Conservation (phyloP, 345 rosid species). For the Populus deltoides region DNA sequence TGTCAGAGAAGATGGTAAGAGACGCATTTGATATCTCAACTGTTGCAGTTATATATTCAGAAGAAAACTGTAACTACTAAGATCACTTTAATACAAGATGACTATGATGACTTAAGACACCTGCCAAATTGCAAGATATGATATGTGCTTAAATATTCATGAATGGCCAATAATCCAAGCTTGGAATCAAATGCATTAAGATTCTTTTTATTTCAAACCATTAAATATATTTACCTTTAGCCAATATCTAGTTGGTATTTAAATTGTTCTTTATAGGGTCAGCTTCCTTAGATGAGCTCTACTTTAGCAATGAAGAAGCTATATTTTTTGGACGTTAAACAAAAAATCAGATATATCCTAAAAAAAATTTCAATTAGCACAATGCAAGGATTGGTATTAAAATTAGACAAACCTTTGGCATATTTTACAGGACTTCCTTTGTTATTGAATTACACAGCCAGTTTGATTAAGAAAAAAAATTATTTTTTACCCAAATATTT, state of each 20-base stretch:
- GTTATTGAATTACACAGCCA: not conserved
- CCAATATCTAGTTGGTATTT: not conserved
- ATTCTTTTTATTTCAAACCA: not conserved
- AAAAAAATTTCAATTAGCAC: not conserved
- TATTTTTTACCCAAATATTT: not conserved
- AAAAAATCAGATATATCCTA: not conserved
- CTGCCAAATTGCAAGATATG: not conserved
- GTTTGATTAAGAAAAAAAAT: not conserved
- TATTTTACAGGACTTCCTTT: not conserved
- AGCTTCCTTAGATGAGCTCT: not conserved
- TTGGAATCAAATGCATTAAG: not conserved
- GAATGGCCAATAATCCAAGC: not conserved
- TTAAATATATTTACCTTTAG: not conserved
- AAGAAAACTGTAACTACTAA: not conserved
- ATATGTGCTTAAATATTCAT: not conserved
- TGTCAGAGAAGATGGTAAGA: conserved; percentile 74
- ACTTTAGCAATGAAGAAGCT: not conserved
- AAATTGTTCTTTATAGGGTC: not conserved
- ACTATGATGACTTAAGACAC: not conserved
- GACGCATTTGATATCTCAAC: not conserved
- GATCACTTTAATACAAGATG: not conserved
- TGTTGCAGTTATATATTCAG: not conserved
- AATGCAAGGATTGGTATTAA: not conserved
- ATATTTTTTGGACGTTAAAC: not conserved
- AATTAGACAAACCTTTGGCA: not conserved